phyloP scores from a whole-genome alignment of 164 flowering plant genomes.

The Liquidambar formosana region DNA sequence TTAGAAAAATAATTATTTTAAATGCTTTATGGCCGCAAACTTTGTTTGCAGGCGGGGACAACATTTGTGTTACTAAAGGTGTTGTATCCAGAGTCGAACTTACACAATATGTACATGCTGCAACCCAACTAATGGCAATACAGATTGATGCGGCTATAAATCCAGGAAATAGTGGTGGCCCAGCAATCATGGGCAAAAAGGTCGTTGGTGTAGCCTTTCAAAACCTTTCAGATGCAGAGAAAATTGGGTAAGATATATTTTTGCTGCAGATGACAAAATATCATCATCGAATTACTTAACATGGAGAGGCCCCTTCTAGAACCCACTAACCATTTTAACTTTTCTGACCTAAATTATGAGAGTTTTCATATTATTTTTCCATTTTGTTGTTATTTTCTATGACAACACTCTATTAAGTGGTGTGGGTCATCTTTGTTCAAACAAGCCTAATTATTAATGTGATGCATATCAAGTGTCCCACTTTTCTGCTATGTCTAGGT shows the following conservation, averaged over 20 bases:
- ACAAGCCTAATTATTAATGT: no score
- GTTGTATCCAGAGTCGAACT: conserved; percentile 96
- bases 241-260: conserved; percentile 72
- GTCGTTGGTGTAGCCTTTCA: conserved; percentile 98
- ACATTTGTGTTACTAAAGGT: conserved; percentile 95
- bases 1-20: background rate
- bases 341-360: background rate
- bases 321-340: background rate
- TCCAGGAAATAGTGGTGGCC: conserved; percentile 98
- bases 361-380: background rate
- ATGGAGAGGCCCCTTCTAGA: background rate
- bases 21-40: conserved; percentile 2
- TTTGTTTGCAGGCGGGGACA: conserved; percentile 79
- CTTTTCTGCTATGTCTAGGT: no score
- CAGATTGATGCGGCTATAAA: conserved; percentile 98
- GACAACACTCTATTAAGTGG: background rate
- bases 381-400: background rate
- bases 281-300: background rate
- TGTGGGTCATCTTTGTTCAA: background rate
- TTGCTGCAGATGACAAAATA: background rate
- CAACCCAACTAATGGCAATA: conserved; percentile 87
- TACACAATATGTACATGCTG: conserved; percentile 93
- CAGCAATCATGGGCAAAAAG: conserved; percentile 91
- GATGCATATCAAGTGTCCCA: no score
- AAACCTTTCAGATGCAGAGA: conserved; percentile 93